These are phyloP conservation scores for Amanita exitialis DNA, from an alignment of 768 basidiomycete genomes.

Conservation along the genomic window DNA sequence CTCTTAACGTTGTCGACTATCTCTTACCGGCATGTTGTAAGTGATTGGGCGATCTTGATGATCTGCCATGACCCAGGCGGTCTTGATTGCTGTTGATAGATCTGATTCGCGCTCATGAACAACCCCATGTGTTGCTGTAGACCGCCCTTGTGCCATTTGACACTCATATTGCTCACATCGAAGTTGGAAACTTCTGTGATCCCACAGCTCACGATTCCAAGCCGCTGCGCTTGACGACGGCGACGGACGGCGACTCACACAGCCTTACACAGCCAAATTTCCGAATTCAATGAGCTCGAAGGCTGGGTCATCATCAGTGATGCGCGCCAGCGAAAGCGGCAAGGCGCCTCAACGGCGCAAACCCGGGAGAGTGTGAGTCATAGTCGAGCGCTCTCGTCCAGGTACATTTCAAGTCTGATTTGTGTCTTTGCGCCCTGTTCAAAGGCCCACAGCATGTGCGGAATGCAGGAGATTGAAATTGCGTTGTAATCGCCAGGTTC, in stretches of 20 bases:
- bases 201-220: background rate
- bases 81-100: constrained; percentile 10
- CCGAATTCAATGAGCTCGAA: background rate
- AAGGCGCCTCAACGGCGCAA: constrained; percentile 20
- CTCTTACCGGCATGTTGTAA: background rate
- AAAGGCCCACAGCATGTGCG: constrained; percentile 39
- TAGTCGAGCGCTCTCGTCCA: background rate
- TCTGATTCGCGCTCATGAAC: constrained; percentile 2
- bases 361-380: constrained; percentile 35
- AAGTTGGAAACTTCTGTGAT: background rate
- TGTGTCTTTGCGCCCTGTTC: background rate
- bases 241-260: background rate
- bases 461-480: constrained; percentile 54
- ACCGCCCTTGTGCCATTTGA: background rate
- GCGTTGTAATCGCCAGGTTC: constrained; percentile 54
- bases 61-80: constrained; percentile 11
- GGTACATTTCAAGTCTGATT: background rate
- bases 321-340: background rate
- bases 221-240: background rate
- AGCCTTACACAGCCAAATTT: background rate
- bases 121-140: background rate
- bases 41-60: constrained; percentile 6
- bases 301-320: background rate
- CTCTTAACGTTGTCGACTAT: background rate
- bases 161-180: background rate